Percentiles rank a stretch among this genome's conserved stretches.
Conservation (phyloP, 768 basidiomycete species). For the Dioszegia aurantiaca region DNA sequence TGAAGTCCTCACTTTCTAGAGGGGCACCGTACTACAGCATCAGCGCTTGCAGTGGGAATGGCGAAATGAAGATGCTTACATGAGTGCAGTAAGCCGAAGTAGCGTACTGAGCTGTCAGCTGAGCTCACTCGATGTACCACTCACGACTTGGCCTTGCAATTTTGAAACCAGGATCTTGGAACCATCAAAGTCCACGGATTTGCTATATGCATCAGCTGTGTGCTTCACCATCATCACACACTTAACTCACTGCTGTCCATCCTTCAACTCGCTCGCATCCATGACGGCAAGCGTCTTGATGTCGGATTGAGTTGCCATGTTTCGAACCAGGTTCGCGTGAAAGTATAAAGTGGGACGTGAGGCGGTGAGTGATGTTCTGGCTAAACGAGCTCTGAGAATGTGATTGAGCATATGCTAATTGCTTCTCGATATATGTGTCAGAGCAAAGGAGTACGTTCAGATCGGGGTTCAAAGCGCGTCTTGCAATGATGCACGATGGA, state of each 20-base stretch:
- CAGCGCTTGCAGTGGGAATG: not conserved
- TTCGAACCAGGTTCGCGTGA: not conserved
- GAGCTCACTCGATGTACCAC: slow-evolving; percentile 6
- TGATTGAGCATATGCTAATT: slow-evolving; percentile 7
- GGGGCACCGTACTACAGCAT: slow-evolving; percentile 71
- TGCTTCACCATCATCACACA: not conserved
- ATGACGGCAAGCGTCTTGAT: slow-evolving; percentile 54
- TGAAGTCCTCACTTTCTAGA: slow-evolving; percentile 57
- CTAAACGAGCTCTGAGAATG: not conserved
- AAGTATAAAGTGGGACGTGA: too few species aligned
- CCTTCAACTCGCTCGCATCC: slow-evolving; percentile 60
- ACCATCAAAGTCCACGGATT: slow-evolving; percentile 74
- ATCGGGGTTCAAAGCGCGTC: too few species aligned
- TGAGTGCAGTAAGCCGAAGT: slow-evolving; percentile 86
- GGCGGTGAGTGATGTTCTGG: not conserved
- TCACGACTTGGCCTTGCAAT: slow-evolving; percentile 65
- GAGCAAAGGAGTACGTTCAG: not conserved
- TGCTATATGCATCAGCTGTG: slow-evolving; percentile 57
- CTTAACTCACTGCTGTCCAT: slow-evolving; percentile 64
- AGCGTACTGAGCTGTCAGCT: slow-evolving; percentile 53
- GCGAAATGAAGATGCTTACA: slow-evolving; percentile 34
- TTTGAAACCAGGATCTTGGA: slow-evolving; percentile 72
- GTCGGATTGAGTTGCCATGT: slow-evolving; percentile 15
- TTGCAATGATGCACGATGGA: too few species aligned
- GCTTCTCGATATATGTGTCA: not conserved